These are phyloP conservation scores for Boechera stricta DNA, from an alignment of 345 rosid species.

Conservation along the genomic window DNA sequence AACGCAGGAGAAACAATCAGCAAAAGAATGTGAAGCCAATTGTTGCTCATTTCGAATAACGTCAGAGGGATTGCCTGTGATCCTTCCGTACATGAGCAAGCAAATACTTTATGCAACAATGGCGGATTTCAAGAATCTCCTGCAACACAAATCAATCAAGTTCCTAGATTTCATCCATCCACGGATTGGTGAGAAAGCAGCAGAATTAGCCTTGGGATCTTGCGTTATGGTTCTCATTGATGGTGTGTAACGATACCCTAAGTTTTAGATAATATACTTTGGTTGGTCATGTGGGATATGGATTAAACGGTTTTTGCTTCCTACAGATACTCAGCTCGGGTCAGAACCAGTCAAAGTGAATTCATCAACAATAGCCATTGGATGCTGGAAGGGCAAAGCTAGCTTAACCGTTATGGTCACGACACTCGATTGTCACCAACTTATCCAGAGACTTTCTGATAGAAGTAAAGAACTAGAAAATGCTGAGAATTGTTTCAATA, in stretches of 20 bases:
- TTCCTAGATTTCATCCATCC: slow-evolving; percentile 66
- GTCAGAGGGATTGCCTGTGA: slow-evolving; percentile 87
- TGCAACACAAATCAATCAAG: slow-evolving; percentile 80
- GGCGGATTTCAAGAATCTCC: slow-evolving; percentile 80
- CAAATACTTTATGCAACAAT: slow-evolving; percentile 72
- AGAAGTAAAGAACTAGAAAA: slow-evolving; percentile 36
- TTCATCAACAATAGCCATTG: slow-evolving; percentile 72
- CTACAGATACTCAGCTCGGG: slow-evolving; percentile 49
- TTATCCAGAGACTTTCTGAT: slow-evolving; percentile 66
- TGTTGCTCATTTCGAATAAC: slow-evolving; percentile 91
- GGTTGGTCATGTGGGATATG: slow-evolving; percentile 1
- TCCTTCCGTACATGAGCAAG: slow-evolving; percentile 85
- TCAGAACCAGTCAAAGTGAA: slow-evolving; percentile 51
- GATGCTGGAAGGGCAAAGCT: slow-evolving; percentile 91
- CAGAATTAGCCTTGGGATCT: slow-evolving; percentile 78
- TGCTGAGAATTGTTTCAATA: not conserved
- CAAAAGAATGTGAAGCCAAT: slow-evolving; percentile 71
- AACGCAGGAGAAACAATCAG: slow-evolving; percentile 84
- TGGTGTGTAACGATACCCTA: slow-evolving; percentile 52
- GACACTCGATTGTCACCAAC: slow-evolving; percentile 78
- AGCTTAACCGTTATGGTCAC: slow-evolving; percentile 89
- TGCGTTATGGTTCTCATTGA: slow-evolving; percentile 69
- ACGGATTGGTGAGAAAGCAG: slow-evolving; percentile 71
- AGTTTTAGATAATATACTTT: not conserved
- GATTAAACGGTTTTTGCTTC: not conserved